Evolutionary conservation across 495 filamentous ascomycete genomes (phyloP).

Genomic region (Podospora pseudopauciseta): DNA sequence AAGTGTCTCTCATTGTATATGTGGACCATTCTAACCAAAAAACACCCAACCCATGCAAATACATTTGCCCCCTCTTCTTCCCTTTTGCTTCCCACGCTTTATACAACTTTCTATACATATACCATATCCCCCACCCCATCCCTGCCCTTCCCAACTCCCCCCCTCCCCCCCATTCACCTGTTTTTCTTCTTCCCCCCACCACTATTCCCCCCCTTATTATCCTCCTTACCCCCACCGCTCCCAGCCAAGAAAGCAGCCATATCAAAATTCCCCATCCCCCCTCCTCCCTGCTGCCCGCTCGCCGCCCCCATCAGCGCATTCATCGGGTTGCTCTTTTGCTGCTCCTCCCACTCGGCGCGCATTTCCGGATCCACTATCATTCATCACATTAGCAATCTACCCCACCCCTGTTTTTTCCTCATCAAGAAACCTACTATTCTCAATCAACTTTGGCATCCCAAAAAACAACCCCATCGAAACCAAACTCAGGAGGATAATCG

Average conservation of each 20-base stretch:
- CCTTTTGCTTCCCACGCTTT: background rate
- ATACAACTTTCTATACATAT: background rate
- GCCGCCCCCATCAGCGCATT: slow-evolving; percentile 47
- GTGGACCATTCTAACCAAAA: background rate
- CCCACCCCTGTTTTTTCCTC: background rate
- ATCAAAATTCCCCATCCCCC: slow-evolving; percentile 71
- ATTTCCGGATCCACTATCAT: slow-evolving; percentile 93
- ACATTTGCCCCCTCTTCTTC: background rate
- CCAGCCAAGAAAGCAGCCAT: slow-evolving; percentile 79
- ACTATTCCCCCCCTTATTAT: slow-evolving; percentile 20
- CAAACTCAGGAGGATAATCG: slow-evolving; percentile 89
- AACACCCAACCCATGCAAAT: background rate
- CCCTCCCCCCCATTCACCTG: slow-evolving; percentile 9
- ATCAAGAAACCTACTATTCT: slow-evolving; percentile 71
- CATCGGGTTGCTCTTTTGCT: slow-evolving; percentile 71
- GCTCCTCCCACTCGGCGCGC: slow-evolving; percentile 85
- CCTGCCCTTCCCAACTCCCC: background rate
- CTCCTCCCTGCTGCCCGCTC: slow-evolving; percentile 36
- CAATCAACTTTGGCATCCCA: slow-evolving; percentile 89
- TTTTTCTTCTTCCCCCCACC: slow-evolving; percentile 24
- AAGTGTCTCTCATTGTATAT: background rate
- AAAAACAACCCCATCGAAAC: slow-evolving; percentile 76
- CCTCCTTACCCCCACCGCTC: slow-evolving; percentile 29
- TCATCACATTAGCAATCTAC: slow-evolving; percentile 2
- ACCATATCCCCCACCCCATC: background rate